Evolutionary conservation across 2,329 filamentous ascomycete species (phyloP), one percentile per base, ranked within the genome.

Genomic region (Phaeosphaeriaceae sp.): DNA sequence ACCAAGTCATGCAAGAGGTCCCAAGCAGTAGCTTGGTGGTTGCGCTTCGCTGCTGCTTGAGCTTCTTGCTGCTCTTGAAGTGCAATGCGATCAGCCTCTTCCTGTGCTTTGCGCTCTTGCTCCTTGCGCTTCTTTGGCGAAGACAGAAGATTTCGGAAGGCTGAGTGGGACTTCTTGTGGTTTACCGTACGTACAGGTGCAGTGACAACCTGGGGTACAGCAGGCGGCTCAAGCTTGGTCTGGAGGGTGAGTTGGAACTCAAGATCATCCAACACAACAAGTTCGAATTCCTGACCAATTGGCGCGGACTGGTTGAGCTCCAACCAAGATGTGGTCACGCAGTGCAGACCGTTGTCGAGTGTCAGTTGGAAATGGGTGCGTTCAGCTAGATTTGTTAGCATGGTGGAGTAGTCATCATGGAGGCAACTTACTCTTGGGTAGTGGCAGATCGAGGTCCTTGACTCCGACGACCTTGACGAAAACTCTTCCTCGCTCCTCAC

Each of bases 401-500:
- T 55, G 57, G 13, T 25, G n/a, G n/a, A n/a, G 36, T 40, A 42
- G 17, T 15, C 27, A 15, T 20, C 24, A 19, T n/a, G 41, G 33
- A 13, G 11, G 24, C n/a, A n/a, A 75, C 90, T 84, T 85, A 95
- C 92, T 94, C 80, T 89, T 91, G 31, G 95, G 93, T 54, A 99
- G 82, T 21, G 95, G 94, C 45, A 98, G 83, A 72, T 97, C 93
- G 40, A 99, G 85, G 69, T 98, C 93, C 77, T 98, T 98, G 63
- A 98, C 93, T 46, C 94, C 93, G 77, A 98, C 90, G n/a, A 99
- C 95, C 82, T 99, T 99, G 66, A 99, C 93, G 70, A 99, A 99
- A 1, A 99, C 84, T 60, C 95, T 85, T 10, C 95, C 95, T 67
- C 95, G 85, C 79, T 99, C 95, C 57, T 89, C 89, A 53, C 88